Percentiles rank a stretch among this genome's conserved stretches.
phyloP scores from a whole-genome alignment of 202 grass and related monocot species.

The Elaeis oleifera region DNA sequence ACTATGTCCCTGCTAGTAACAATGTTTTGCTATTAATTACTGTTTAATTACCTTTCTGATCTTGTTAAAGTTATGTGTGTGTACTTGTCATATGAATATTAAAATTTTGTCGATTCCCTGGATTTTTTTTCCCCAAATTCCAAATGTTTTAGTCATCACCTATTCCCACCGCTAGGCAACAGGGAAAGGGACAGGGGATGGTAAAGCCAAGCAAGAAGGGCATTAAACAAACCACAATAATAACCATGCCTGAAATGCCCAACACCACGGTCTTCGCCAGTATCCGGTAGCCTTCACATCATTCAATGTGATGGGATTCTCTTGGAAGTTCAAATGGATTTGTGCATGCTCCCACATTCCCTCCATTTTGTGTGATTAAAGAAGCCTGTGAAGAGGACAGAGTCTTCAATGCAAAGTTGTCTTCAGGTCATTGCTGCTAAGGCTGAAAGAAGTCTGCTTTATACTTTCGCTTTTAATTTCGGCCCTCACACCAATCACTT shows the following conservation, averaged over 20 bases:
- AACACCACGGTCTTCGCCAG: background rate
- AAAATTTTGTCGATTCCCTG: no score
- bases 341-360: slow-evolving; percentile 16
- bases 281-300: background rate
- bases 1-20: no score
- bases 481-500: no score
- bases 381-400: slow-evolving; percentile 18
- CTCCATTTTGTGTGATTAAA: slow-evolving; percentile 18
- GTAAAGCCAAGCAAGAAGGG: slow-evolving; percentile 2
- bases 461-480: slow-evolving; percentile 3
- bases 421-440: slow-evolving; percentile 14
- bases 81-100: no score
- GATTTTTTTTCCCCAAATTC: no score
- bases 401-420: slow-evolving; percentile 20
- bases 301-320: background rate
- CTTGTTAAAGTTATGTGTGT: no score
- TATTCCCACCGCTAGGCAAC: no score
- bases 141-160: no score
- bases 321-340: slow-evolving; percentile 14
- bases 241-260: background rate
- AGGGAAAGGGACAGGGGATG: background rate
- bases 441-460: slow-evolving; percentile 18
- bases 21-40: no score
- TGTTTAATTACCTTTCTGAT: no score
- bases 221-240: slow-evolving; percentile 2